Evolutionary conservation across 371 early-diverging fungal species (phyloP), one percentile per base, ranked within the genome.

Genomic region (Nematocida ironsii): DNA sequence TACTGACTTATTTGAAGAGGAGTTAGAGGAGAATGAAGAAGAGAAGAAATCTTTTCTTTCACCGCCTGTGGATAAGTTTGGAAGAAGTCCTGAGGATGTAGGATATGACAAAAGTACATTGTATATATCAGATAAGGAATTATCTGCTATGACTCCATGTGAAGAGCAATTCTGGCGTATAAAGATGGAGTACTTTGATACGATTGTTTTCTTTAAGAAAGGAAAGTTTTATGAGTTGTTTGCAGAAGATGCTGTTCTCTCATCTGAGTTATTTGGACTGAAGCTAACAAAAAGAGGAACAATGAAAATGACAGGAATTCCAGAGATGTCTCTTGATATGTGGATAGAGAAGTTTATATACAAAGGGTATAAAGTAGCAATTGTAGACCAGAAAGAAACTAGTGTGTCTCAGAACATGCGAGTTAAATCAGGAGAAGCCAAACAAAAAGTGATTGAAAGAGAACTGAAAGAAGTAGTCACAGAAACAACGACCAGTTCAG

Each of bases 121-220:
- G 5, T 90, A 88, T 74, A 92, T 99, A 42, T 95, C 98, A 0
- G 48, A 72, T 11, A 82, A 86, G 3, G 92, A 92, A 0, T 94
- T 93, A 92, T 83, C 86, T 3, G 88, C 89, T 25, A 94, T 98
- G 72, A 94, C 97, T 4, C 92, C 95, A 5, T 98, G 98, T 87
- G 99, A 99, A 88, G 90, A 90, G 56, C 99, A 99, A 87, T 99
- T 92, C 86, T 99, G 99, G 99, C 92, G 93, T 83, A 94, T 99
- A 76, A 99, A 99, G 86, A 88, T 89, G 62, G 89, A 91, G 58
- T 90, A 94, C 74, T 98, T 93, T 91, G 95, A 97, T 85, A 92
- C 95, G 0, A 92, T 92, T 84, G 85, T 98, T n/a, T 96, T 96
- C 84, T 97, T 98, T 88, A 94, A 99, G 88, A 95, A 98, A 89